phyloP scores from a whole-genome alignment of 2,329 filamentous ascomycete genomes.

The Colletotrichum destructivum region DNA sequence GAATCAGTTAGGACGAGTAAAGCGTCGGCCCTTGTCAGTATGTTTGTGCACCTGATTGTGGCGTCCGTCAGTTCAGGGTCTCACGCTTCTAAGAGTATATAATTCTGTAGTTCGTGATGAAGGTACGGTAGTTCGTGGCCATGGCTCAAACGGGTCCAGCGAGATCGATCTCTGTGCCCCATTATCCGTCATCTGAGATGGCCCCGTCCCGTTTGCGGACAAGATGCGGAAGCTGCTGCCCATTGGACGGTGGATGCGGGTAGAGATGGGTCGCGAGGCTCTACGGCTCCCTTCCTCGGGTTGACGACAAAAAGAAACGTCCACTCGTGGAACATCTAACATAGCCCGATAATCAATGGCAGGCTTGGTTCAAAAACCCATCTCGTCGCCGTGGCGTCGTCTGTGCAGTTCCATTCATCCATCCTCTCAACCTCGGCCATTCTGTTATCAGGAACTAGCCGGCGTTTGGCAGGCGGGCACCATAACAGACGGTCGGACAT shows the following conservation, averaged over 20 bases:
- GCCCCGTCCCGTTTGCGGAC: constrained; percentile 36
- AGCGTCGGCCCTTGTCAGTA: not conserved
- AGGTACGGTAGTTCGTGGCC: constrained; percentile 17
- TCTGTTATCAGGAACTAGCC: constrained; percentile 6
- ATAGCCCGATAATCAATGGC: constrained; percentile 1
- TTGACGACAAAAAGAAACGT: constrained; percentile 31
- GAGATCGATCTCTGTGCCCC: constrained; percentile 42
- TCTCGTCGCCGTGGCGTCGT: not conserved
- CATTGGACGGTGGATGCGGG: constrained; percentile 37
- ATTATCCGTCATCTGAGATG: constrained; percentile 40
- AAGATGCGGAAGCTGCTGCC: constrained; percentile 23
- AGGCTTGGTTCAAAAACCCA: constrained; percentile 20
- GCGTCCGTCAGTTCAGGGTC: not conserved
- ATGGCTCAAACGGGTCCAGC: constrained; percentile 37
- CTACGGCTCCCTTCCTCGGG: constrained; percentile 29
- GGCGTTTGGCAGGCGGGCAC: constrained; percentile 7
- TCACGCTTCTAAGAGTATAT: constrained; percentile 1
- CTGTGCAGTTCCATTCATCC: constrained; percentile 11
- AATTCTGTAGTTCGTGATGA: constrained; percentile 1
- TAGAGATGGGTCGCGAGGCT: constrained; percentile 42
- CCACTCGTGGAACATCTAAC: constrained; percentile 8
- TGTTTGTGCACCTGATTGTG: not conserved
- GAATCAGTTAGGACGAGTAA: not conserved
- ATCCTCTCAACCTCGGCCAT: constrained; percentile 5
- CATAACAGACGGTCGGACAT: constrained; percentile 27